Evolutionary conservation across 2,329 filamentous ascomycete genomes (phyloP).

Genomic region (Exophiala bonariae): DNA sequence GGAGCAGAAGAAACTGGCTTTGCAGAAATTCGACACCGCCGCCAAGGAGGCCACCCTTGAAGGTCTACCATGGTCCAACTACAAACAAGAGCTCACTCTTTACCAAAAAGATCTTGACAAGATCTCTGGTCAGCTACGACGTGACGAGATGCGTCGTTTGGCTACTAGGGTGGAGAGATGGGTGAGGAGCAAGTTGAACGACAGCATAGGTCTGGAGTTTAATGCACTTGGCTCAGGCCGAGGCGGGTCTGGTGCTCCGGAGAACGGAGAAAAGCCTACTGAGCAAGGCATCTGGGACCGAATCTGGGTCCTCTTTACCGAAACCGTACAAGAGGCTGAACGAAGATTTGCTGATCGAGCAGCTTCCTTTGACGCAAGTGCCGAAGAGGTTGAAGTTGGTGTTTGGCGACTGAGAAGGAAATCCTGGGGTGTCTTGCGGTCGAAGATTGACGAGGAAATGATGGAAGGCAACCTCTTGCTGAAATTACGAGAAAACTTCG

Average conservation of each 20-base stretch:
- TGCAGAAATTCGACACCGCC: conserved; percentile 74
- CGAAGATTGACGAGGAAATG: conserved; percentile 94
- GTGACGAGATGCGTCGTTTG: conserved; percentile 93
- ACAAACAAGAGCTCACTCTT: conserved; percentile 73
- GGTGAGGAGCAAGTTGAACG: conserved; percentile 83
- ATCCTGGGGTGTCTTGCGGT: conserved; percentile 86
- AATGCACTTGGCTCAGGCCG: conserved; percentile 91
- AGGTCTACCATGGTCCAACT: conserved; percentile 84
- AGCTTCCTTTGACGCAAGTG: conserved; percentile 87
- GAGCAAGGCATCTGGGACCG: conserved; percentile 96
- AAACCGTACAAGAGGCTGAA: conserved; percentile 82
- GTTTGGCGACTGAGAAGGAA: conserved; percentile 91
- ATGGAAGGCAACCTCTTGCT: conserved; percentile 96
- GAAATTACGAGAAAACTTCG: conserved; percentile 96
- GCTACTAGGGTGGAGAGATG: conserved; percentile 90
- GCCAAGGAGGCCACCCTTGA: conserved; percentile 73
- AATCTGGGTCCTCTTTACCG: conserved; percentile 83
- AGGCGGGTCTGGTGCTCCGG: conserved; percentile 77
- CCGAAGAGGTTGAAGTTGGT: conserved; percentile 87
- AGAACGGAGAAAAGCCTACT: conserved; percentile 69
- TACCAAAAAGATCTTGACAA: conserved; percentile 91
- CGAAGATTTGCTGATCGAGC: conserved; percentile 82
- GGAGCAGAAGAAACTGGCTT: conserved; percentile 73
- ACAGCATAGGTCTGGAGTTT: conserved; percentile 89
- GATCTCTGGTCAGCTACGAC: conserved; percentile 78